Evolutionary conservation across 305 asterid species (phyloP), one percentile per base, ranked within the genome.

Genomic region (Fraxinus velutina): DNA sequence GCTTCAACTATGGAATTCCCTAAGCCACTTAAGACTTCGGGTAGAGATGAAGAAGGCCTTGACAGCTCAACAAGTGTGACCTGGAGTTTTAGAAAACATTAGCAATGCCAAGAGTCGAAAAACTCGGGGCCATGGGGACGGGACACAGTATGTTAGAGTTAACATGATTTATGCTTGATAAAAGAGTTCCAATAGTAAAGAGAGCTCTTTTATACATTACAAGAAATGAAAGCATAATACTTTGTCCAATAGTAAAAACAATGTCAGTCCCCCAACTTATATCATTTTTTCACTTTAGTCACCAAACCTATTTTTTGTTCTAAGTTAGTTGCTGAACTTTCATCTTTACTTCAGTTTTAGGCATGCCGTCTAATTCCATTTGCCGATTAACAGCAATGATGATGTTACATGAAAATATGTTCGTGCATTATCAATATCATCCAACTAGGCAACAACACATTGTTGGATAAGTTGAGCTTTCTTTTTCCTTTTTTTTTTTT

Each of bases 51-150:
- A 0, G 97, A 91, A 6, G 92, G 80, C 75, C 78, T 86, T 50
- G 92, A 87, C 83, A 92, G 80, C 93, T 93, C 98, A 78, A 92
- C 90, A 78, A 93, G 87, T 50, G 88, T 87, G 80, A 93, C 98
- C 98, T 93, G 89, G 60, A 47, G 64, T 32, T 62, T 44, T 12
- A 39, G 5, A 78, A 79, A 29, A 50, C 50, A 6, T 83, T 34
- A 85, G 82, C 80, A 86, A 79, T 66, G 72, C 82, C 60, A 22
- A 77, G 29, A 72, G 62, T 72, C 21, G 5, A 62, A 77, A 15
- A 6, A 29, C 24, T 37, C 42, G 5, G 19, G 12, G 21, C 17
- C 73, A 12, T 21, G 17, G 29, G 27, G 1, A 6, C 2, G n/a
- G 39, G 17, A 24, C 44, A n/a, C 24, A 37, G 12, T 39, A 30